phyloP scores from a whole-genome alignment of 345 rosid species.

The Eutrema yunnanense region DNA sequence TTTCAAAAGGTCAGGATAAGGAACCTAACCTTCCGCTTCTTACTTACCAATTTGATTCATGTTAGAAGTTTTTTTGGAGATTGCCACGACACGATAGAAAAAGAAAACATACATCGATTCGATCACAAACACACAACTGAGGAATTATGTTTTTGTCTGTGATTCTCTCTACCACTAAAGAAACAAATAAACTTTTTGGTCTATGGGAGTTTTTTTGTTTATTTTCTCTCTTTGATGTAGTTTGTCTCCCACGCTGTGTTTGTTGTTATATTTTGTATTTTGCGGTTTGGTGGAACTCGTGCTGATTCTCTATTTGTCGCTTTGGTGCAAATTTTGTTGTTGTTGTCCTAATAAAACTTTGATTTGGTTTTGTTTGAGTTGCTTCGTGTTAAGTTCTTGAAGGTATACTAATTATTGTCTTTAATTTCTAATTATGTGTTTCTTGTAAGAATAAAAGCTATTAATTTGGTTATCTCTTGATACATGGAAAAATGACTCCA shows the following conservation, averaged over 20 bases:
- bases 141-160: neutral
- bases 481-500: too few relatives aligned
- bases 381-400: too few relatives aligned
- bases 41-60: neutral
- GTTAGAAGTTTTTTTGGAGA: neutral
- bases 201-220: neutral
- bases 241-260: neutral
- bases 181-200: conserved; percentile 9
- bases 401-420: too few relatives aligned
- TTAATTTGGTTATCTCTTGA: too few relatives aligned
- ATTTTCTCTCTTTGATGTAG: neutral
- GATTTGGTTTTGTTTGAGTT: neutral
- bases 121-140: neutral
- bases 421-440: too few relatives aligned
- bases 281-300: too few relatives aligned
- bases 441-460: too few relatives aligned
- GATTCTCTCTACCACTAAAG: neutral
- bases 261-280: too few relatives aligned
- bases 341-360: neutral
- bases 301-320: neutral
- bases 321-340: neutral
- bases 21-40: neutral
- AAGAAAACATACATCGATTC: neutral
- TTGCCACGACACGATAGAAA: neutral
- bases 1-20: conserved; percentile 55